A percentile compares a stretch with the other conserved stretches of the same genome.
phyloP scores from a whole-genome alignment of 2,329 filamentous ascomycete genomes.

The Teratosphaeria nubilosa region DNA sequence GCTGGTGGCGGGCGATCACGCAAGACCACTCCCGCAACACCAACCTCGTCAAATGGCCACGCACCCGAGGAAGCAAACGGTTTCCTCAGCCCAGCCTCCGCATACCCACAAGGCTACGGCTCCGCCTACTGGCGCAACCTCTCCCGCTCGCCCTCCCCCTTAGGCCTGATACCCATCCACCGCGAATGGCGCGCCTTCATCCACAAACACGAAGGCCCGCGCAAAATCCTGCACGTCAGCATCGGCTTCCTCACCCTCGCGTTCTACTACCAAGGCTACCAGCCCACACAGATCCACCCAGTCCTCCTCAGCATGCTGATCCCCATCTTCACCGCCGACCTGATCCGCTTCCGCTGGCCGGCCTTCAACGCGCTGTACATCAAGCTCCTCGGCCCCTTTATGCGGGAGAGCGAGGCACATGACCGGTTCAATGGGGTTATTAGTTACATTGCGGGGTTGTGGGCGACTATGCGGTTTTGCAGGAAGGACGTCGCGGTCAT shows the following conservation, averaged over 20 bases:
- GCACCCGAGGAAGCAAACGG: constrained; percentile 15
- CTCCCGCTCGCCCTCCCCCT: constrained; percentile 81
- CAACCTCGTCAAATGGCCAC: constrained; percentile 11
- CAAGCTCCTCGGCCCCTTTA: constrained; percentile 71
- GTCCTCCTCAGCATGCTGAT: constrained; percentile 71
- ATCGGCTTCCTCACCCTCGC: constrained; percentile 90
- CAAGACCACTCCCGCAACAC: not conserved
- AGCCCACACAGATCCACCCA: constrained; percentile 69
- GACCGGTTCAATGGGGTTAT: constrained; percentile 93
- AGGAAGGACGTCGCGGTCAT: constrained; percentile 90
- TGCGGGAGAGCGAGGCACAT: constrained; percentile 87
- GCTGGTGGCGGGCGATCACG: constrained; percentile 2
- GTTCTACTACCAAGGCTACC: constrained; percentile 71
- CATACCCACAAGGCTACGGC: constrained; percentile 45
- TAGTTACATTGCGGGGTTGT: constrained; percentile 87
- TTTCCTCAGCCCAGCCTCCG: constrained; percentile 21
- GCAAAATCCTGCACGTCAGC: constrained; percentile 86
- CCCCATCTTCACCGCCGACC: constrained; percentile 73
- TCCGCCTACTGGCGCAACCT: constrained; percentile 78
- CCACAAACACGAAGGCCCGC: constrained; percentile 92
- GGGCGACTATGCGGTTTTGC: constrained; percentile 74
- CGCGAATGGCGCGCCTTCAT: constrained; percentile 79
- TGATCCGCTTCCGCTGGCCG: constrained; percentile 71
- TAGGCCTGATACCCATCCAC: constrained; percentile 92
- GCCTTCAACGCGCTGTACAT: constrained; percentile 84